Conservation (phyloP, 108 stramenopile genomes). For the Skeletonema grethae region DNA sequence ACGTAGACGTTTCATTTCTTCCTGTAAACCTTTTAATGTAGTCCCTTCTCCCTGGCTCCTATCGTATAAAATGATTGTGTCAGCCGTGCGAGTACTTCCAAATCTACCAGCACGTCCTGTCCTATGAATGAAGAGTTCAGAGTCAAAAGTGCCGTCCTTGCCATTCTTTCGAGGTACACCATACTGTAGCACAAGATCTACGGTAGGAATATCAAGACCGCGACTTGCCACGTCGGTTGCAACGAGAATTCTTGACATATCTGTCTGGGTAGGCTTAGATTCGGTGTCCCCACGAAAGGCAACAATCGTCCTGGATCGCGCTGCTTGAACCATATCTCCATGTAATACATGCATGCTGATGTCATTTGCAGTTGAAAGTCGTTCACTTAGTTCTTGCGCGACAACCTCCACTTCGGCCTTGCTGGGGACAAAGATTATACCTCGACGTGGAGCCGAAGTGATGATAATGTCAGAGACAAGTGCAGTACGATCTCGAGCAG, state of each 20-base stretch:
- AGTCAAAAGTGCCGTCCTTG: slow-evolving; percentile 56
- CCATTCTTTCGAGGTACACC: slow-evolving; percentile 89
- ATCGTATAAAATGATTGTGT: slow-evolving; percentile 49
- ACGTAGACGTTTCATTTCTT: slow-evolving; percentile 26
- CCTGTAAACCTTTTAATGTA: slow-evolving; percentile 33
- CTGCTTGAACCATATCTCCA: slow-evolving; percentile 52
- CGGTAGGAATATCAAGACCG: slow-evolving; percentile 89
- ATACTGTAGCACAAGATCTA: slow-evolving; percentile 92
- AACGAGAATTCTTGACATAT: slow-evolving; percentile 63
- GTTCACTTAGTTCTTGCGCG: slow-evolving; percentile 34
- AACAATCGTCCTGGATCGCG: slow-evolving; percentile 41
- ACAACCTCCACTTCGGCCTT: slow-evolving; percentile 54
- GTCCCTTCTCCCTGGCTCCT: slow-evolving; percentile 36
- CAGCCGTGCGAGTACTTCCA: slow-evolving; percentile 38
- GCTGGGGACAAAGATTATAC: slow-evolving; percentile 55
- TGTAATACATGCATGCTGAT: slow-evolving; percentile 46
- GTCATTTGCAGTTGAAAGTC: slow-evolving; percentile 30
- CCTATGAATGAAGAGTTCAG: slow-evolving; percentile 59
- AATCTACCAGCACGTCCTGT: slow-evolving; percentile 56
- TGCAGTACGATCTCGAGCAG: slow-evolving; percentile 27
- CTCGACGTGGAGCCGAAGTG: slow-evolving; percentile 44
- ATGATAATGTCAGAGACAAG: slow-evolving; percentile 54
- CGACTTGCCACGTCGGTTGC: slow-evolving; percentile 95
- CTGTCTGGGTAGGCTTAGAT: background rate
- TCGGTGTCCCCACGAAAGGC: slow-evolving; percentile 37